Evolutionary conservation across 352 stramenopile species (phyloP).

Genomic region (Globisporangium lucens): DNA sequence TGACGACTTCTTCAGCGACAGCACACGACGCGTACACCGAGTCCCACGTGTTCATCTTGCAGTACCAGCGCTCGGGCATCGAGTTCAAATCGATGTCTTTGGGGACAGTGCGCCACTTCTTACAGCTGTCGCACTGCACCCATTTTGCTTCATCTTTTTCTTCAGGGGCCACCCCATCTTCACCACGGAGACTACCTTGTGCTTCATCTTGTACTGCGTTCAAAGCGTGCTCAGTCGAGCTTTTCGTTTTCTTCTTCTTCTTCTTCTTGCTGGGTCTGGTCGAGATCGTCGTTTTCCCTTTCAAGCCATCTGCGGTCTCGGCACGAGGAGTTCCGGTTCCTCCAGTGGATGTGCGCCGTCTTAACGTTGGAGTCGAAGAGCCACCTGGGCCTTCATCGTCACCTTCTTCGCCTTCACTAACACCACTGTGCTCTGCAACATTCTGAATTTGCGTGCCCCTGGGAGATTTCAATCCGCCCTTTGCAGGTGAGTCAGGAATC

Average conservation of each 20-base stretch:
- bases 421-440: conserved; percentile 11
- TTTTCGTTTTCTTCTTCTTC: conserved; percentile 53
- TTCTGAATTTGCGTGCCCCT: neutral
- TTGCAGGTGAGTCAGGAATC: conserved; percentile 26
- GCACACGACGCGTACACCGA: conserved; percentile 77
- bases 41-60: conserved; percentile 94
- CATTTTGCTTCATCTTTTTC: conserved; percentile 81
- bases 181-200: conserved; percentile 20
- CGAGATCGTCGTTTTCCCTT: conserved; percentile 6
- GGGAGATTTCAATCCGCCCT: conserved; percentile 8
- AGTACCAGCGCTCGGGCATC: conserved; percentile 96
- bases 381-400: conserved; percentile 38
- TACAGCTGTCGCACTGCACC: conserved; percentile 96
- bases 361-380: conserved; percentile 23
- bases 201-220: conserved; percentile 14
- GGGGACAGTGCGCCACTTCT: conserved; percentile 95
- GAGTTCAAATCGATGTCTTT: conserved; percentile 82
- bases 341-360: conserved; percentile 13
- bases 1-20: conserved; percentile 87
- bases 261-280: conserved; percentile 41
- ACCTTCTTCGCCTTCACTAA: conserved; percentile 47
- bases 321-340: conserved; percentile 8
- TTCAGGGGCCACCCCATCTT: conserved; percentile 24
- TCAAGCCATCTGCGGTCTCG: conserved; percentile 4
- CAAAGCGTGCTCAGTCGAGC: conserved; percentile 13